A percentile compares a stretch with the other conserved stretches of the same genome.
phyloP scores from a whole-genome alignment of 2,329 filamentous ascomycete genomes.

The Orbilia ellipsospora region DNA sequence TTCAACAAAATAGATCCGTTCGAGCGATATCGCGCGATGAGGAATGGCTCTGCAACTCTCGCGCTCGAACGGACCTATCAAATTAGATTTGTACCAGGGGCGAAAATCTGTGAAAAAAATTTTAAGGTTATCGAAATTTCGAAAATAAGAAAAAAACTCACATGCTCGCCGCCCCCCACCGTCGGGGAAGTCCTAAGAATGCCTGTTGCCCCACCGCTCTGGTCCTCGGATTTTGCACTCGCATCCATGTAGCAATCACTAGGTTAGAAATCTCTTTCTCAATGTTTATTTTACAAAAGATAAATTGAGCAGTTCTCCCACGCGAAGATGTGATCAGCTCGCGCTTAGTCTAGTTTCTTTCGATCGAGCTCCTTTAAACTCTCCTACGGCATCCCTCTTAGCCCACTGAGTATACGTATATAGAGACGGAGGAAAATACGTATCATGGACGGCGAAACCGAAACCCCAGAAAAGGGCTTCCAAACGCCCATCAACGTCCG shows the following conservation, averaged over 20 bases:
- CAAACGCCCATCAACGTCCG: conserved; percentile 37
- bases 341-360: background rate
- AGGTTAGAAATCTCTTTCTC: background rate
- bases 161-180: conserved; percentile 8
- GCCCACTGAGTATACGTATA: conserved; percentile 2
- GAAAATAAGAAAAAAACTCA: background rate
- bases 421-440: background rate
- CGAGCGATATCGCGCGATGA: background rate
- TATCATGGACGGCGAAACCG: conserved; percentile 21
- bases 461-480: conserved; percentile 22
- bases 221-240: background rate
- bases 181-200: background rate
- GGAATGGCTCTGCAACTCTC: background rate
- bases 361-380: background rate
- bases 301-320: conserved; percentile 13
- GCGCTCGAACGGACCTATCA: background rate
- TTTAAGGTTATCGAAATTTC: conserved; percentile 23
- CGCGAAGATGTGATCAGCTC: background rate
- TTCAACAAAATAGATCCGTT: conserved; percentile 26
- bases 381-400: background rate
- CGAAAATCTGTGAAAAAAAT: background rate
- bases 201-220: background rate
- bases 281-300: conserved; percentile 2
- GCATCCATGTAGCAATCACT: background rate
- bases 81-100: background rate